Base-by-base conservation (phyloP, 2,329 filamentous ascomycete species). In the Pseudogymnoascus sp. region DNA sequence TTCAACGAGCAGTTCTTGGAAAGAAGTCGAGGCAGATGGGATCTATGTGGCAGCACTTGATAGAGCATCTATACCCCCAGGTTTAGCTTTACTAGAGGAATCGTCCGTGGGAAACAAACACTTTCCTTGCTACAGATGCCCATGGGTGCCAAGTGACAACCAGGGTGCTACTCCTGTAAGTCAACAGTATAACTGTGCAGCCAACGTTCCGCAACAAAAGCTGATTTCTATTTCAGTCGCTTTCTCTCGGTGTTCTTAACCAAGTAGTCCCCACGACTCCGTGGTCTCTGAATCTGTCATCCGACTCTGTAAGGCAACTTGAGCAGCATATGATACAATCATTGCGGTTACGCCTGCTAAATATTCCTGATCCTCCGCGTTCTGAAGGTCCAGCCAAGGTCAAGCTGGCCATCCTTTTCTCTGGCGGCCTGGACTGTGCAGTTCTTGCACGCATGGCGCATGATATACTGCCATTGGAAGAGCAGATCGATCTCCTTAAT, bases 361-460 rank as follows among this genome's bases (percentile, higher is more conserved):
- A 85, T 43, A 83, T 96, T 5, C 89, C 89, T 0, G 70, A 79
- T 52, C 85, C 84, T 1, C 83, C 81, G 9, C 68, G 65, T 43
- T 73, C 70, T 5, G 63, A 63, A 23, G 49, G 64, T 43, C 59
- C 59, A 28, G 67, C 65, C 8, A 77, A 81, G 66, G 79, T 83
- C 16, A 82, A 82, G 62, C 75, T 96, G 12, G 92, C 91, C 0
- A 80, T 99, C 1, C 79, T 99, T 0, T 99, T 97, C 74, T 99
- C 95, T 0, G 95, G 95, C 1, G 95, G 95, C 0, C 82, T 99
- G 5, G 95, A 99, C 74, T 97, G 95, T 72, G 93, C 93, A 0
- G 80, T 97, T 0, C 80, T 99, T 59, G 93, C 93, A 21, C 85
- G 92, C 45, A 76, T 97, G 23, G 80, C 84, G 9, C 90, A 96